phyloP scores from a whole-genome alignment of 2,329 filamentous ascomycete genomes.

The Cladosporium sp. region DNA sequence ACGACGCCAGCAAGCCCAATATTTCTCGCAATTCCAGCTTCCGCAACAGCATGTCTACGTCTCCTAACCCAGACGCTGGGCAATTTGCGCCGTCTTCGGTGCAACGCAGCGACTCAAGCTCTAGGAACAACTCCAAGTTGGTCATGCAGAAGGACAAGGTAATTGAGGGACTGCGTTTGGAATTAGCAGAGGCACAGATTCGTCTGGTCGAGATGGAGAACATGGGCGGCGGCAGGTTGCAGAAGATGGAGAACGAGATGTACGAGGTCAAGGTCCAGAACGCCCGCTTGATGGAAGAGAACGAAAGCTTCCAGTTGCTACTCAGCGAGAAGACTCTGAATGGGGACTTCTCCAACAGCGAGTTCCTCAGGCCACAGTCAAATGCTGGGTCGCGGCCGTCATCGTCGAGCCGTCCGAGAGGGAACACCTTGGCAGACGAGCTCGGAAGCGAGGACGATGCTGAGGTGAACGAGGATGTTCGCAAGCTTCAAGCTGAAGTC shows the following conservation, averaged over 20 bases:
- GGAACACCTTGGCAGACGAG: conserved; percentile 78
- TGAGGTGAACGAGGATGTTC: conserved; percentile 58
- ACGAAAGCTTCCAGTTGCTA: conserved; percentile 94
- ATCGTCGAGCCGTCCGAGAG: conserved; percentile 35
- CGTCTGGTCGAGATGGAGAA: conserved; percentile 94
- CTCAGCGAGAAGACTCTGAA: conserved; percentile 93
- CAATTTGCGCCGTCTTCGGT: conserved; percentile 85
- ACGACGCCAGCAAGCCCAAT: conserved; percentile 51
- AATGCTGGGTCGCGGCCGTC: conserved; percentile 52
- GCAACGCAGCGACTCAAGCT: conserved; percentile 85
- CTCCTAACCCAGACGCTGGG: conserved; percentile 62
- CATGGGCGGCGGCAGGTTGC: conserved; percentile 77
- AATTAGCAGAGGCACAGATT: conserved; percentile 91
- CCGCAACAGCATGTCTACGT: conserved; percentile 33
- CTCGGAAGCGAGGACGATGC: conserved; percentile 62
- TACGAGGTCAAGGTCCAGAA: conserved; percentile 95
- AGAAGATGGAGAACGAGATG: conserved; percentile 84
- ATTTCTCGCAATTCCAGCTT: conserved; percentile 34
- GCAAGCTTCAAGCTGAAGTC: conserved; percentile 70
- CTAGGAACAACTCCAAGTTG: conserved; percentile 74
- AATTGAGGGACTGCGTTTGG: conserved; percentile 85
- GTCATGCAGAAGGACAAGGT: conserved; percentile 94
- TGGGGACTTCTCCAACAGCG: conserved; percentile 63
- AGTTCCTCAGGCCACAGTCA: conserved; percentile 21
- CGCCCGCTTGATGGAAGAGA: conserved; percentile 94